Percentiles rank a stretch among this genome's conserved stretches.
phyloP scores from a whole-genome alignment of 2,329 filamentous ascomycete species.

The Hirsutella minnesotensis region DNA sequence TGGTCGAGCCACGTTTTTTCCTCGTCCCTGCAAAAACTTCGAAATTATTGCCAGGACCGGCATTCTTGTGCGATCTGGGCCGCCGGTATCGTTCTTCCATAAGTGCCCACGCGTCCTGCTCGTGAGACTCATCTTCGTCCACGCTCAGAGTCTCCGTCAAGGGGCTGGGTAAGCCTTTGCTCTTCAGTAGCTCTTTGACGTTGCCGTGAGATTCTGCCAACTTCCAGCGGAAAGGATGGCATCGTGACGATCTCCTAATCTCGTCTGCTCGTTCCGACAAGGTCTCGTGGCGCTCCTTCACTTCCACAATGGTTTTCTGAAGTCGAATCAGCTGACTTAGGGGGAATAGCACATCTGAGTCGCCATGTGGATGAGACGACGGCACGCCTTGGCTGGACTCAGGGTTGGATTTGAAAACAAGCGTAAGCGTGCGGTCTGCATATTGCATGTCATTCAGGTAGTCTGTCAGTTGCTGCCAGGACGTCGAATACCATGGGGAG shows the following conservation, averaged over 20 bases:
- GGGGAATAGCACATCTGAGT: no score
- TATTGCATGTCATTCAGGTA: no score
- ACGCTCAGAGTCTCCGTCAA: slow-evolving; percentile 7
- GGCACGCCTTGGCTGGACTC: no score
- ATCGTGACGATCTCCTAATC: background rate
- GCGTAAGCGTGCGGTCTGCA: no score
- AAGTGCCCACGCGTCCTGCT: slow-evolving; percentile 6
- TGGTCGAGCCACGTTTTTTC: no score
- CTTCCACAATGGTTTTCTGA: background rate
- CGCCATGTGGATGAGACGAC: no score
- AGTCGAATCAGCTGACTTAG: background rate
- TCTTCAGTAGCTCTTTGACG: slow-evolving; percentile 8
- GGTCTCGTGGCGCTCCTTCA: no score
- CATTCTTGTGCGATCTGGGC: background rate
- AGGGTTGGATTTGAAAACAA: no score
- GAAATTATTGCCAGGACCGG: no score
- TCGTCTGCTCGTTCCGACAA: background rate
- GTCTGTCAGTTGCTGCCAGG: no score
- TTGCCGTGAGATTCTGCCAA: background rate
- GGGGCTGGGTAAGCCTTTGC: slow-evolving; percentile 11
- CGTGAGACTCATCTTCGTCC: slow-evolving; percentile 8
- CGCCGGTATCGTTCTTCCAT: background rate
- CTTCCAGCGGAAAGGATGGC: slow-evolving; percentile 1
- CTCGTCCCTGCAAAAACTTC: no score
- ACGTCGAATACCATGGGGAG: no score